Evolutionary conservation across 2,329 filamentous ascomycete genomes (phyloP).

Genomic region (Phialemonium atrogriseum): DNA sequence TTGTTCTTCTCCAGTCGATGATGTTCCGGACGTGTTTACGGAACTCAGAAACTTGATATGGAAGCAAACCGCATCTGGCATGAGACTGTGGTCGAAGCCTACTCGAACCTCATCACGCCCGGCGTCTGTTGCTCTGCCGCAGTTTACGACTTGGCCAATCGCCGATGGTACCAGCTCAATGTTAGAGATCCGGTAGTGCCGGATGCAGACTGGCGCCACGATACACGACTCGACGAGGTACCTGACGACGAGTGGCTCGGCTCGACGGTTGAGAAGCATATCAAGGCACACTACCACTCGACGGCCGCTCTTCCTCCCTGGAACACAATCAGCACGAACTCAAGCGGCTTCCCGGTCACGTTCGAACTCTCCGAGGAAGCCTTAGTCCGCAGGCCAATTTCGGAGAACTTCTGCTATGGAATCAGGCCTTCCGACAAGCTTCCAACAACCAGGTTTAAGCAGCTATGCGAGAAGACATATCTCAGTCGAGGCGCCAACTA

Average conservation of each 20-base stretch:
- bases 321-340: slow-evolving; percentile 5
- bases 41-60: background rate
- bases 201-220: slow-evolving; percentile 5
- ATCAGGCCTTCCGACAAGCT: slow-evolving; percentile 4
- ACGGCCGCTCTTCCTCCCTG: slow-evolving; percentile 2
- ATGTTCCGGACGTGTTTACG: background rate
- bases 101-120: slow-evolving; percentile 5
- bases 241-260: background rate
- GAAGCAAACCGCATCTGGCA: slow-evolving; percentile 7
- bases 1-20: too few relatives aligned
- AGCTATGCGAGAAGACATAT: slow-evolving; percentile 7
- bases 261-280: slow-evolving; percentile 4
- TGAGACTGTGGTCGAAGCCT: slow-evolving; percentile 9
- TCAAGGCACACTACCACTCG: slow-evolving; percentile 5
- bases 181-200: slow-evolving; percentile 5
- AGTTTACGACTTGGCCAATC: slow-evolving; percentile 11
- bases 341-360: slow-evolving; percentile 1
- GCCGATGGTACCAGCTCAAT: slow-evolving; percentile 11
- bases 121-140: slow-evolving; percentile 5
- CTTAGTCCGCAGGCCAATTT: slow-evolving; percentile 6
- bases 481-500: slow-evolving; percentile 8
- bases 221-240: background rate
- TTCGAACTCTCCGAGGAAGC: slow-evolving; percentile 1
- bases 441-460: slow-evolving; percentile 5
- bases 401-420: slow-evolving; percentile 6